Evolutionary conservation across 805 yeast genomes (phyloP), one percentile per base, ranked within the genome.

Genomic region (Jamesozyma jinghongensis): DNA sequence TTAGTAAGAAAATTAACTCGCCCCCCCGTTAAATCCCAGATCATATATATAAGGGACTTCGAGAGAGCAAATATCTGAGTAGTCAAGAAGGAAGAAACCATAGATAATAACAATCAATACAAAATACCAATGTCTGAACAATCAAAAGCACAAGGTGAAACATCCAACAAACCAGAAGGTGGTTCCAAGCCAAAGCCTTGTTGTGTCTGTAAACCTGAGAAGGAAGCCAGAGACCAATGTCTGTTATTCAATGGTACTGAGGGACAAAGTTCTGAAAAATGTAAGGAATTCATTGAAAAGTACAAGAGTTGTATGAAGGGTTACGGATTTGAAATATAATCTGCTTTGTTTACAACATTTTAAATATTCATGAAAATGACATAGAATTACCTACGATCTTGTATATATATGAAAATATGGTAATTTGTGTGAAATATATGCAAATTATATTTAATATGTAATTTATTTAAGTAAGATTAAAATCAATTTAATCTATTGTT

Each of bases 291-390:
- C 39, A 81, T 90, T 47, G 65, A 65, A 18, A 69, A 76, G 44
- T 92, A 92, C 70, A 88, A 87, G 63, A 56, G 58, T 22, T 90
- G 98, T 66, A 90, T 90, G 98, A 80, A 79, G 56, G 86, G 94
- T 16, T 90, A 66, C 60, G 98, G 98, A 0, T 90, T 90, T 63
- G 74, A 52, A 10, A 33, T 42, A 13, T 44, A 19, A 44, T 17
- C 3, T 8, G 4, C 4, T 14, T 11, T 29, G n/a, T n/a, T n/a
- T n/a, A n/a, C n/a, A n/a, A n/a, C n/a, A n/a, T n/a, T n/a, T n/a
- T n/a, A n/a, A n/a, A n/a, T n/a, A n/a, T n/a, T n/a, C n/a, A n/a
- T n/a, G n/a, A n/a, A n/a, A n/a, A n/a, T n/a, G n/a, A n/a, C n/a
- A n/a, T n/a, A n/a, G n/a, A n/a, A n/a, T n/a, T n/a, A n/a, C n/a